phyloP scores from a whole-genome alignment of 495 filamentous ascomycete genomes.

The Trichodelitschia bisporula region DNA sequence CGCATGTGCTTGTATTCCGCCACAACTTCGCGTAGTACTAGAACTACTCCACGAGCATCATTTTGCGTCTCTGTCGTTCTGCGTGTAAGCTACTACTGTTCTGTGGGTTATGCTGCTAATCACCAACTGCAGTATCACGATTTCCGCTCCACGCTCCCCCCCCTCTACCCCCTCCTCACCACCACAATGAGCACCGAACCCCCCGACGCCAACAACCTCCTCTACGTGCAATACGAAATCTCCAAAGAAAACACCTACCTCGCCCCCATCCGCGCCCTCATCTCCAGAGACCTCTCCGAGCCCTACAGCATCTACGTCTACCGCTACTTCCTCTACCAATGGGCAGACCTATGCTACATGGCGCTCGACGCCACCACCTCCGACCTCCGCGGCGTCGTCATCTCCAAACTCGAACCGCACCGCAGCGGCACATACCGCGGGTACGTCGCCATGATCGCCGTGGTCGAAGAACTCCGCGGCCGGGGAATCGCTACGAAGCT shows the following conservation, averaged over 20 bases:
- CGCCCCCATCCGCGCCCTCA: conserved; percentile 69
- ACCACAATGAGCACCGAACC: no score
- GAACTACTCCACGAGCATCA: no score
- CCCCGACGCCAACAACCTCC: no score
- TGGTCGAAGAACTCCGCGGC: conserved; percentile 50
- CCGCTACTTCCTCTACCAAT: conserved; percentile 95
- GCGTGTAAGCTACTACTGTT: no score
- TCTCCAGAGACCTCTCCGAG: conserved; percentile 91
- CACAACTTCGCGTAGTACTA: no score
- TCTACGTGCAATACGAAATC: conserved; percentile 64
- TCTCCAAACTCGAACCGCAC: conserved; percentile 86
- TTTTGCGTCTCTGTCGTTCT: no score
- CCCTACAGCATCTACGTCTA: conserved; percentile 99
- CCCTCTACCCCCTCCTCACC: no score
- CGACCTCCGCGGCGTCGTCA: conserved; percentile 63
- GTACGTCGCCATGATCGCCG: conserved; percentile 97
- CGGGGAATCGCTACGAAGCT: conserved; percentile 78
- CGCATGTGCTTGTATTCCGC: no score
- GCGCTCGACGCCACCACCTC: conserved; percentile 28
- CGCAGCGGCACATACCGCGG: conserved; percentile 58
- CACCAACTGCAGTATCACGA: no score
- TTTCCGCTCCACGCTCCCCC: no score
- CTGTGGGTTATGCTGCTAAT: no score
- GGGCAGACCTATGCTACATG: conserved; percentile 90
- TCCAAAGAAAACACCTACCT: conserved; percentile 58